phyloP scores from a whole-genome alignment of 2,329 filamentous ascomycete genomes.

The Drechmeria coniospora region DNA sequence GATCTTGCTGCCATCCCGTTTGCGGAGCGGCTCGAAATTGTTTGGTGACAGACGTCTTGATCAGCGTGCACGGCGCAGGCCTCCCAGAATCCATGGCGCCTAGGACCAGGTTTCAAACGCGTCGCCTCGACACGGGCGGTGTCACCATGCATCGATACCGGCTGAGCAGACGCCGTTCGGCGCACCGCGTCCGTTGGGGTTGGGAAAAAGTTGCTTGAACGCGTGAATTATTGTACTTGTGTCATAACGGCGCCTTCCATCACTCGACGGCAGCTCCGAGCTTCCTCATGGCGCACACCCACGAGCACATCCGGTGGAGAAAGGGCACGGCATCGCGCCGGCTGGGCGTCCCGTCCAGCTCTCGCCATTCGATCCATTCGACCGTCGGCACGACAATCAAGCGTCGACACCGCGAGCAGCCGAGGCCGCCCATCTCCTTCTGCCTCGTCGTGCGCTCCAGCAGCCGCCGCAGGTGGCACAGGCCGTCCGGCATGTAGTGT shows the following conservation, averaged over 20 bases:
- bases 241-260: neutral
- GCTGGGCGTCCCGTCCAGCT: too few species aligned
- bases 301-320: slow-evolving; percentile 32
- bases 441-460: slow-evolving; percentile 24
- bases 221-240: too few species aligned
- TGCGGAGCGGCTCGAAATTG: slow-evolving; percentile 17
- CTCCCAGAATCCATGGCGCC: too few species aligned
- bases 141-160: too few species aligned
- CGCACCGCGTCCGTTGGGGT: too few species aligned
- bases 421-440: slow-evolving; percentile 30
- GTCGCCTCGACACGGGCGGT: too few species aligned
- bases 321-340: slow-evolving; percentile 35
- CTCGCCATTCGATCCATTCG: slow-evolving; percentile 50
- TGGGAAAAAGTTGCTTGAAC: too few species aligned
- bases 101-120: too few species aligned
- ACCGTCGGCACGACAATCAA: slow-evolving; percentile 33
- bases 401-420: slow-evolving; percentile 36
- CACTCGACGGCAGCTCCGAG: slow-evolving; percentile 20
- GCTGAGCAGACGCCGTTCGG: too few species aligned
- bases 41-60: slow-evolving; percentile 23
- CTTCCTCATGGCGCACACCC: too few species aligned
- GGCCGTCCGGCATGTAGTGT: slow-evolving; percentile 25
- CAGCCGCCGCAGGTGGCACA: slow-evolving; percentile 22
- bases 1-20: slow-evolving; percentile 23
- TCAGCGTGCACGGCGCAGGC: slow-evolving; percentile 28